phyloP scores from a whole-genome alignment of 164 flowering plant genomes.

The Nelumbo lutea region DNA sequence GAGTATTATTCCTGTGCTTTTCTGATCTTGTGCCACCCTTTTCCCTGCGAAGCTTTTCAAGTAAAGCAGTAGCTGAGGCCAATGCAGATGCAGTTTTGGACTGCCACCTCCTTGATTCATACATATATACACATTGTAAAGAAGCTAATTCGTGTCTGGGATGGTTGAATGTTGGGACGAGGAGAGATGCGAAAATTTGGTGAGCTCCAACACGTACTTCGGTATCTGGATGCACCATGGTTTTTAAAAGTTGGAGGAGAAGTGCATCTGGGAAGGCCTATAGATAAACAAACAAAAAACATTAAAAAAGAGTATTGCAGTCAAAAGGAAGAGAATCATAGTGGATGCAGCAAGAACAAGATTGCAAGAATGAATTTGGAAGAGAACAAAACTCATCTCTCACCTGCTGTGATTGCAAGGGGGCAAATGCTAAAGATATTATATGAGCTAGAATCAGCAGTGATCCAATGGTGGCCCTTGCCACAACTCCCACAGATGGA shows the following conservation, averaged over 20 bases:
- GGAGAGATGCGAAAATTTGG: slow-evolving; percentile 66
- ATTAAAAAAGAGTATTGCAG: background rate
- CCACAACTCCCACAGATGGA: slow-evolving; percentile 56
- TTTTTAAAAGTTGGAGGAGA: slow-evolving; percentile 71
- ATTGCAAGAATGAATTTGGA: background rate
- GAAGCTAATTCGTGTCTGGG: slow-evolving; percentile 33
- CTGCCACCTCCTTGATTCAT: slow-evolving; percentile 47
- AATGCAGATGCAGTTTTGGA: slow-evolving; percentile 55
- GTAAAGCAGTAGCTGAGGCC: slow-evolving; percentile 62
- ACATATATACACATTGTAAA: slow-evolving; percentile 25
- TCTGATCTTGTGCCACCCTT: slow-evolving; percentile 41
- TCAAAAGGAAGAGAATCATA: background rate
- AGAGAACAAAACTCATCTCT: slow-evolving; percentile 11
- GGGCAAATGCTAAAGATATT: slow-evolving; percentile 45
- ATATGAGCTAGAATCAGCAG: slow-evolving; percentile 72
- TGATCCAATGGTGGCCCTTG: slow-evolving; percentile 72
- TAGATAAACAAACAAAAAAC: background rate
- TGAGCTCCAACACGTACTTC: slow-evolving; percentile 80
- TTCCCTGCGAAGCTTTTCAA: slow-evolving; percentile 83
- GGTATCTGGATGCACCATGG: slow-evolving; percentile 74
- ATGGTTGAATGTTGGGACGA: slow-evolving; percentile 46
- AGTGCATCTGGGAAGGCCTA: slow-evolving; percentile 86
- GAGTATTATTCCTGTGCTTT: slow-evolving; percentile 23
- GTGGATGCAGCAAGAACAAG: background rate
- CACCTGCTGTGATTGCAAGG: slow-evolving; percentile 57